Evolutionary conservation across 2,329 filamentous ascomycete genomes (phyloP).

Genomic region (Aspergillus quadrilineatus): DNA sequence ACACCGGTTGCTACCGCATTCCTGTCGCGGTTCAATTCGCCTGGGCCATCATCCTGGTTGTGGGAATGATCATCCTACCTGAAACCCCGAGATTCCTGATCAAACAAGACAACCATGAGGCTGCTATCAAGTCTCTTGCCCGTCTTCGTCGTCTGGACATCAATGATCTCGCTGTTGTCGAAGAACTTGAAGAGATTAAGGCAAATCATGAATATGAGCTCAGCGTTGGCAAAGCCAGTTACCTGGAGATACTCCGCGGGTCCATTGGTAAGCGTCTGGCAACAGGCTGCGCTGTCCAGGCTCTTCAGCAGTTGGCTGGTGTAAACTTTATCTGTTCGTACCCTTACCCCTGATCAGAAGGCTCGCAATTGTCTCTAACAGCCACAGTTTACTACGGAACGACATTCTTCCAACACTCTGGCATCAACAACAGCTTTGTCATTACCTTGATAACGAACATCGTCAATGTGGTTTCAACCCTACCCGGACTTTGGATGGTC

Average conservation of each 20-base stretch:
- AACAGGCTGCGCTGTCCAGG: conserved; percentile 42
- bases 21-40: conserved; percentile 76
- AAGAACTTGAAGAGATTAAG: conserved; percentile 78
- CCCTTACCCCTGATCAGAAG: background rate
- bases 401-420: conserved; percentile 41
- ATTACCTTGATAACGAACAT: conserved; percentile 49
- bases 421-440: conserved; percentile 46
- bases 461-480: conserved; percentile 51
- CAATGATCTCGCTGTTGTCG: conserved; percentile 66
- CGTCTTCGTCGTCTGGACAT: conserved; percentile 69
- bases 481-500: conserved; percentile 49
- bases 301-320: conserved; percentile 42
- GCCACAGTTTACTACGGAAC: conserved; percentile 40
- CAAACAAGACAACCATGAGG: conserved; percentile 67
- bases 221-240: conserved; percentile 37
- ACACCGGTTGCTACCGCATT: conserved; percentile 71
- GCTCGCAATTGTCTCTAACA: conserved; percentile 15
- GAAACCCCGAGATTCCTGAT: conserved; percentile 83
- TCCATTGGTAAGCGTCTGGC: conserved; percentile 39
- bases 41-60: conserved; percentile 73
- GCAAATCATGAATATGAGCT: conserved; percentile 86
- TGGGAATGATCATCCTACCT: conserved; percentile 71
- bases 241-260: conserved; percentile 37
- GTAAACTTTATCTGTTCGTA: conserved; percentile 45
- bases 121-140: conserved; percentile 62